Base-by-base conservation (phyloP, 257 asterid genomes). In the Nicotiana knightiana region DNA sequence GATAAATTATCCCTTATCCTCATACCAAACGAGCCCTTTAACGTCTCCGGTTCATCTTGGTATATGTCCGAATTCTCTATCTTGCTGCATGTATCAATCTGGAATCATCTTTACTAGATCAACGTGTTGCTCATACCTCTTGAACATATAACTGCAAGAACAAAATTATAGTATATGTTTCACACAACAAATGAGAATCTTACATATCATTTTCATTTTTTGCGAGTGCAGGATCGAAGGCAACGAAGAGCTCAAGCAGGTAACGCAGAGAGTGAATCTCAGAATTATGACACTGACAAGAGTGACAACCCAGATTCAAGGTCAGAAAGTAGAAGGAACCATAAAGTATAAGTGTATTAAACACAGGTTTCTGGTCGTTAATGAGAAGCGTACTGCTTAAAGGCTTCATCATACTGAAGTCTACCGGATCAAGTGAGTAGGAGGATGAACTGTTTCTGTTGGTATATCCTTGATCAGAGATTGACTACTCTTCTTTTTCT, bases 211-310 rank as follows among this genome's bases (percentile, higher is more conserved):
- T 26, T 75, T 75, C 63, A 32, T 53, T 43, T 77, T 16, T 32
- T 71, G 81, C 13, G 15, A 37, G 55, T 67, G 13, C 78, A 96
- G 99, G 99, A 96, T 81, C 93, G 99, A 85, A 93, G 96, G 91
- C 93, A 90, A 82, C 85, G 97, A 85, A 91, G 84, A 88, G 81
- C 91, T 37, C 93, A 91, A 82, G 91, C 94, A 24, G 89, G 86
- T 68, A 91, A 94, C 88, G 86, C 51, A 6, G 97, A 93, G 87
- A 85, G 88, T 57, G 99, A 95, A 48, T 57, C 90, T 18, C 92
- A 91, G 55, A 94, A 81, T 83, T 90, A 86, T 7, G 98, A 92
- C 89, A 90, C 94, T 15, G 99, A 93, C 88, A 92, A 88, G 85
- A 93, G 98, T 39, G 97, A 91, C 86, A 87, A 86, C 77, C 93